phyloP scores from a whole-genome alignment of 768 basidiomycete species.

The Psilocybe sp. region DNA sequence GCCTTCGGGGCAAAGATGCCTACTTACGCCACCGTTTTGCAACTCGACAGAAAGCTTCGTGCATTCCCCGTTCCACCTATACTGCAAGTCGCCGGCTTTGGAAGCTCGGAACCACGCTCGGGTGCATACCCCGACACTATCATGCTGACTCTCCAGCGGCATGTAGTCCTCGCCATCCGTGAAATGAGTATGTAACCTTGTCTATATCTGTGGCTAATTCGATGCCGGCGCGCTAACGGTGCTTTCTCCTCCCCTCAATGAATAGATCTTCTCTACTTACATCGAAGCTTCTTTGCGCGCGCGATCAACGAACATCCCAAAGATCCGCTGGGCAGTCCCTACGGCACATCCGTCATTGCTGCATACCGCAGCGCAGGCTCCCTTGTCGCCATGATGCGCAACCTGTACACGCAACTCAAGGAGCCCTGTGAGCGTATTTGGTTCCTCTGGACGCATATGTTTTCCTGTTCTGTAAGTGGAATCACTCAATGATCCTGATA shows the following conservation, averaged over 20 bases:
- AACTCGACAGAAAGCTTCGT: constrained; percentile 63
- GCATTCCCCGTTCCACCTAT: constrained; percentile 65
- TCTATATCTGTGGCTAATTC: background rate
- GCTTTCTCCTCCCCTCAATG: constrained; percentile 7
- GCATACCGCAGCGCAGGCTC: constrained; percentile 74
- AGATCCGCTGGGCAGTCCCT: constrained; percentile 70
- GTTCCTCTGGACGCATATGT: constrained; percentile 61
- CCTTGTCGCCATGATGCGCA: constrained; percentile 67
- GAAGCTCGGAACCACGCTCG: constrained; percentile 46
- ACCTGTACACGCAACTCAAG: constrained; percentile 61
- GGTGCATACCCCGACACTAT: constrained; percentile 46
- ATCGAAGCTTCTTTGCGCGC: constrained; percentile 71
- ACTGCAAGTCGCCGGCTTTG: constrained; percentile 68
- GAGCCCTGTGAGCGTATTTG: constrained; percentile 64
- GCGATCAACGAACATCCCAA: constrained; percentile 73
- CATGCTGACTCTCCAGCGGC: constrained; percentile 59
- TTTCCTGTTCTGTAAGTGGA: constrained; percentile 61
- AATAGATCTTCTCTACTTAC: constrained; percentile 65
- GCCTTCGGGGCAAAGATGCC: constrained; percentile 71
- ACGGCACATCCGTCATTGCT: constrained; percentile 71
- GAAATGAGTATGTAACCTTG: constrained; percentile 56
- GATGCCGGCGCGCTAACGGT: constrained; percentile 6
- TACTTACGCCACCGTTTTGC: constrained; percentile 64
- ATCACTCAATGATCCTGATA: background rate
- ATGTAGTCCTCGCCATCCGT: constrained; percentile 65